Evolutionary conservation across 805 yeast genomes (phyloP).

Genomic region (Metschnikowia cerradonensis): DNA sequence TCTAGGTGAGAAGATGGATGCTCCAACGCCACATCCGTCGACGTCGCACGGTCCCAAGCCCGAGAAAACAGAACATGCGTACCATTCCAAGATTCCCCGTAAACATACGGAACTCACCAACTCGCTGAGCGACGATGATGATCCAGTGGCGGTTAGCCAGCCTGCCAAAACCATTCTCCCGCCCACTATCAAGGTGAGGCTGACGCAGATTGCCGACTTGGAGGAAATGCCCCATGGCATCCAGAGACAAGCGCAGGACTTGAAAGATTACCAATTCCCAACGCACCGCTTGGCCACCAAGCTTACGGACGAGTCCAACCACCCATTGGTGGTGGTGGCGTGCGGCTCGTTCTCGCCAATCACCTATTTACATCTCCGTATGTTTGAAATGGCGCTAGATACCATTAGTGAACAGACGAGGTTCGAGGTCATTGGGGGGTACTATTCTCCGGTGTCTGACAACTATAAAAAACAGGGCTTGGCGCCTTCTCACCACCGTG

Average conservation of each 20-base stretch:
- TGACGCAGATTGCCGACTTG: slow-evolving; percentile 79
- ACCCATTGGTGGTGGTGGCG: slow-evolving; percentile 91
- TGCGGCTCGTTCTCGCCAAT: slow-evolving; percentile 97
- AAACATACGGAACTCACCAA: slow-evolving; percentile 51
- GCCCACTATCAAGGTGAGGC: slow-evolving; percentile 43
- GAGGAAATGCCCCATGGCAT: slow-evolving; percentile 97
- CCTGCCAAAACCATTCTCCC: slow-evolving; percentile 27
- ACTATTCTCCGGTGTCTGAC: slow-evolving; percentile 90
- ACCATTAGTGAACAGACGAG: slow-evolving; percentile 86
- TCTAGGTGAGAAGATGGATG: slow-evolving; percentile 64
- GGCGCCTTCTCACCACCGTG: slow-evolving; percentile 85
- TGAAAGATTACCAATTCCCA: slow-evolving; percentile 77
- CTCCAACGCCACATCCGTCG: slow-evolving; percentile 59
- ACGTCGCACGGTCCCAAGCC: slow-evolving; percentile 1
- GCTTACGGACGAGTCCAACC: slow-evolving; percentile 68
- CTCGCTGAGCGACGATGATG: slow-evolving; percentile 41
- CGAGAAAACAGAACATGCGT: slow-evolving; percentile 16
- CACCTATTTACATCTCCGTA: slow-evolving; percentile 88
- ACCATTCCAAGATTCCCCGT: slow-evolving; percentile 47
- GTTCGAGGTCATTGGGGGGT: slow-evolving; percentile 95
- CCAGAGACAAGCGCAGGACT: slow-evolving; percentile 73
- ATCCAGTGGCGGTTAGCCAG: background rate
- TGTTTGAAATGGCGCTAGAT: slow-evolving; percentile 99
- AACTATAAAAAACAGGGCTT: slow-evolving; percentile 91
- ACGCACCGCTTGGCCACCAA: slow-evolving; percentile 74